Conservation (phyloP, 768 basidiomycete species). For the Agrocybe pediades region DNA sequence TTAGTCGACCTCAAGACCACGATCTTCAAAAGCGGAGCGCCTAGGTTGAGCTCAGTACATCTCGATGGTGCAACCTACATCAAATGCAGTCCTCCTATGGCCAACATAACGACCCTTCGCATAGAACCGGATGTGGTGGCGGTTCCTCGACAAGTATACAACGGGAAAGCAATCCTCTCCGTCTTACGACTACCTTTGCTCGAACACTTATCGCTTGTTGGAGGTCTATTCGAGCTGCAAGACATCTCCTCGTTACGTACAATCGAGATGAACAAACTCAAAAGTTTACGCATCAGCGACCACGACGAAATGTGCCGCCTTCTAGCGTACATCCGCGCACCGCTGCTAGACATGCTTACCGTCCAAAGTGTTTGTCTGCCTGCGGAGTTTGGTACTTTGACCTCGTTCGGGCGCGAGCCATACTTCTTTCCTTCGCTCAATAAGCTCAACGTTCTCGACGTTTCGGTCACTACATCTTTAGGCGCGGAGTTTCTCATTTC, state of each 20-base stretch:
- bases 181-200: constrained; percentile 15
- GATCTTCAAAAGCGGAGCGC: constrained; percentile 18
- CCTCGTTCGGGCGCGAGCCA: not conserved
- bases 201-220: constrained; percentile 15
- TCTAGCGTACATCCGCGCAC: constrained; percentile 14
- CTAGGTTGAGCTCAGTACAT: constrained; percentile 14
- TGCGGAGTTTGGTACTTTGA: not conserved
- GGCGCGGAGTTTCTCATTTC: not conserved
- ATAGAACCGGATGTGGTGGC: constrained; percentile 13
- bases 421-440: constrained; percentile 8
- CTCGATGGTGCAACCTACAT: constrained; percentile 9
- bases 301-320: constrained; percentile 5
- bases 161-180: constrained; percentile 2
- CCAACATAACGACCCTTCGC: constrained; percentile 18
- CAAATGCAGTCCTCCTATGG: constrained; percentile 12
- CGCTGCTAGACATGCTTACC: constrained; percentile 19
- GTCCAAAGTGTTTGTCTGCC: constrained; percentile 5
- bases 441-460: not conserved
- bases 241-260: not conserved
- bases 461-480: not conserved
- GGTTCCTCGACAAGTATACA: not conserved
- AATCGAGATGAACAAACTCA: constrained; percentile 15
- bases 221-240: constrained; percentile 4
- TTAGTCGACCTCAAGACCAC: constrained; percentile 3
- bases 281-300: constrained; percentile 14